Conservation (phyloP, 805 yeast genomes). For the Metschnikowia arizonensis region DNA sequence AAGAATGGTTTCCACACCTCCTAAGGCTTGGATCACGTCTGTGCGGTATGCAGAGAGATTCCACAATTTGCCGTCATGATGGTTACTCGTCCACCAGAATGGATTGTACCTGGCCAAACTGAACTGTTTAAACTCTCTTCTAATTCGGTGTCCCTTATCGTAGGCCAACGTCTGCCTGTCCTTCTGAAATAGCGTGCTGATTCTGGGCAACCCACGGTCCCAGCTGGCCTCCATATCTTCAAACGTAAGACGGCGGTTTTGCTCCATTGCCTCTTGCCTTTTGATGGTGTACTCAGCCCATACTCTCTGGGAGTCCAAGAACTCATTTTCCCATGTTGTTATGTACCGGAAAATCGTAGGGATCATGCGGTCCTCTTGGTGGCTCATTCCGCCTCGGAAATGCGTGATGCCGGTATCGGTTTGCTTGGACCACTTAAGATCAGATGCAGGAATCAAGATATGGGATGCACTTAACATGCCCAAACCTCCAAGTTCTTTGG, state of each 20-base stretch:
- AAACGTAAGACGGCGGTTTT: constrained; percentile 78
- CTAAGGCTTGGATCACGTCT: constrained; percentile 94
- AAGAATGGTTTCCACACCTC: constrained; percentile 93
- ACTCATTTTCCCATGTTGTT: constrained; percentile 96
- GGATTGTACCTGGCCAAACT: constrained; percentile 73
- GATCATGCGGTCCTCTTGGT: constrained; percentile 71
- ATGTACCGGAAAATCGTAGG: constrained; percentile 93
- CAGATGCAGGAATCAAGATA: constrained; percentile 89
- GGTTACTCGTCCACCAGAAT: constrained; percentile 93
- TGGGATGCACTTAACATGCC: constrained; percentile 98
- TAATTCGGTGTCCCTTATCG: constrained; percentile 86
- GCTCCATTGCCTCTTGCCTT: constrained; percentile 79
- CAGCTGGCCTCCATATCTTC: constrained; percentile 93
- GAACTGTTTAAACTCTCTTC: constrained; percentile 74
- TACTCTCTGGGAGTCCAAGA: constrained; percentile 87
- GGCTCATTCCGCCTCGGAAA: constrained; percentile 90
- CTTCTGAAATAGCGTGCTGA: constrained; percentile 90
- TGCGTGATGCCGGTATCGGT: constrained; percentile 94
- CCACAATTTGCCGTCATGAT: constrained; percentile 96
- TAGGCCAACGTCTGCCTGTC: constrained; percentile 92
- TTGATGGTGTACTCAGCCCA: constrained; percentile 97
- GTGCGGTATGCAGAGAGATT: constrained; percentile 87
- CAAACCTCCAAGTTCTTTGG: constrained; percentile 93
- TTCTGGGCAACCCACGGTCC: constrained; percentile 97
- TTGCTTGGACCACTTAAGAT: constrained; percentile 84